Evolutionary conservation across 2,329 filamentous ascomycete species (phyloP).

Genomic region (Colletotrichum truncatum): DNA sequence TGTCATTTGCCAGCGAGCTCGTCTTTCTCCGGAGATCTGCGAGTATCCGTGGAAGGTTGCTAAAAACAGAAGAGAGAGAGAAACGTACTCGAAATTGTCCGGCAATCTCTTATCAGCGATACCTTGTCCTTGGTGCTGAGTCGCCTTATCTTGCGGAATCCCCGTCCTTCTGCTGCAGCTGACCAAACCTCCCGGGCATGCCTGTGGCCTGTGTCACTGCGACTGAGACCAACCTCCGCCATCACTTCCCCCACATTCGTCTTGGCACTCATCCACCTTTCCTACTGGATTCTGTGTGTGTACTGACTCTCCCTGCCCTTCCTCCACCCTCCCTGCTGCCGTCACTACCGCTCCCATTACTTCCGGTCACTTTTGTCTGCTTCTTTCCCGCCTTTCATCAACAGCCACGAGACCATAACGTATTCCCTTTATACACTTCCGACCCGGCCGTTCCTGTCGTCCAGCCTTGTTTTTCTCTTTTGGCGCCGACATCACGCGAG

Average conservation of each 20-base stretch:
- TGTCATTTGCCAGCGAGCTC: neutral
- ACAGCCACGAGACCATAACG: conserved; percentile 3
- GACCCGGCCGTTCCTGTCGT: neutral
- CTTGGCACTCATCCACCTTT: conserved; percentile 20
- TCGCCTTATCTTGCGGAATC: conserved; percentile 1
- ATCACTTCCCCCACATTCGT: conserved; percentile 14
- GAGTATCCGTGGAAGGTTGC: neutral
- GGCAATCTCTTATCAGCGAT: conserved; percentile 1
- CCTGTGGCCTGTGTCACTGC: conserved; percentile 21
- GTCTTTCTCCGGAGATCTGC: neutral
- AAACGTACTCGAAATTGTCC: no score
- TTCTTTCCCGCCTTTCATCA: neutral
- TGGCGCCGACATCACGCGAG: neutral
- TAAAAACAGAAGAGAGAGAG: neutral
- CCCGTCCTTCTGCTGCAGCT: conserved; percentile 21
- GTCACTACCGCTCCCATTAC: conserved; percentile 23
- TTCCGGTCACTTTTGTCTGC: conserved; percentile 25
- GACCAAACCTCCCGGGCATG: conserved; percentile 15
- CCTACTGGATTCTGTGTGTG: neutral
- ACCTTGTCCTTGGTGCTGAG: no score
- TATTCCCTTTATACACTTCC: neutral
- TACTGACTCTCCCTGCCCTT: neutral
- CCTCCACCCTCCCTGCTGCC: conserved; percentile 8
- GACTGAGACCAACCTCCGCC: conserved; percentile 16
- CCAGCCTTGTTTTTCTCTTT: neutral